These are phyloP conservation scores for Phtheirospermum japonicum DNA, from an alignment of 257 asterid species.

Conservation along the genomic window DNA sequence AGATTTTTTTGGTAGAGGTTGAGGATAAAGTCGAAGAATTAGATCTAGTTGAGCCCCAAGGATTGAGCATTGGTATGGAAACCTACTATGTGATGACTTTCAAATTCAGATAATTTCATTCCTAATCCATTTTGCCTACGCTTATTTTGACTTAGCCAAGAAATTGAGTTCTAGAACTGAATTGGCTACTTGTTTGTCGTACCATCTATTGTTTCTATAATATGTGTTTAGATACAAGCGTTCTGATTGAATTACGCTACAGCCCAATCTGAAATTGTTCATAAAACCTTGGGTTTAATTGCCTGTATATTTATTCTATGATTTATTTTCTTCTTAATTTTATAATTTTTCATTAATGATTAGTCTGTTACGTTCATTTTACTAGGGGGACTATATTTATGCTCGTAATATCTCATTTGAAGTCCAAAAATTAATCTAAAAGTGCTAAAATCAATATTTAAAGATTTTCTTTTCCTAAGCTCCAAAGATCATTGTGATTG, in stretches of 20 bases:
- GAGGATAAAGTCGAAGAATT: conserved; percentile 56
- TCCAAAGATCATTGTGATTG: background rate
- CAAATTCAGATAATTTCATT: too few relatives aligned
- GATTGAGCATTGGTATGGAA: background rate
- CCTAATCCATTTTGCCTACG: too few relatives aligned
- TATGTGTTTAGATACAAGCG: too few relatives aligned
- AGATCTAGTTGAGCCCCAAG: conserved; percentile 55
- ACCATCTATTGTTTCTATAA: too few relatives aligned
- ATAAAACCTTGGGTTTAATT: background rate
- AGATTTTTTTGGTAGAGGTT: conserved; percentile 39
- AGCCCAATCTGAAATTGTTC: background rate
- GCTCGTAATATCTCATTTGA: background rate
- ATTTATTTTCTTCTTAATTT: background rate
- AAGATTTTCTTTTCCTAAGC: background rate
- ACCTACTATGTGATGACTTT: too few relatives aligned
- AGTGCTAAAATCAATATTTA: background rate
- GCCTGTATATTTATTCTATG: background rate
- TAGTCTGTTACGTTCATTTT: background rate
- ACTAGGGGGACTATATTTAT: background rate
- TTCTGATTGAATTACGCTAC: too few relatives aligned
- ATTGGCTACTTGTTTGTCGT: too few relatives aligned
- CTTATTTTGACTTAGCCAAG: too few relatives aligned
- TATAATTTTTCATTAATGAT: background rate
- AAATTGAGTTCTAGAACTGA: too few relatives aligned
- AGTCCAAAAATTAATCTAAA: background rate